These are phyloP conservation scores for Sphagnum fallax DNA, from an alignment of 228 moss, liverwort and hornwort genomes.

Conservation along the genomic window DNA sequence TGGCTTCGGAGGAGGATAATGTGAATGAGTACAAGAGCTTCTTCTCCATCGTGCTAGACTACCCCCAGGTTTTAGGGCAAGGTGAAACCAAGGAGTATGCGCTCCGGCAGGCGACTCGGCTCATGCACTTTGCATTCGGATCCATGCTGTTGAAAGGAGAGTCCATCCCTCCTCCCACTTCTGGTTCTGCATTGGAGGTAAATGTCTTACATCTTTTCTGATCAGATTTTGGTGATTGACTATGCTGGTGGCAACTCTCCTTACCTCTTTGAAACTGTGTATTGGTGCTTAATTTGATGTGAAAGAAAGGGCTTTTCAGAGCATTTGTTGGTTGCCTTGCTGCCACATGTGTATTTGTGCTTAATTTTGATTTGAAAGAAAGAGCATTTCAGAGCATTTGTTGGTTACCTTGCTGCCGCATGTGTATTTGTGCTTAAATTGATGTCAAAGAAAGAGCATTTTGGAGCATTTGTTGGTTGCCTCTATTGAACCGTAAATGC, in stretches of 20 bases:
- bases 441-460: background rate
- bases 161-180: constrained; percentile 23
- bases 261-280: background rate
- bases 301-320: background rate
- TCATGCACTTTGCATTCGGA: constrained; percentile 45
- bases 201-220: background rate
- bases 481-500: background rate
- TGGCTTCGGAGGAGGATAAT: constrained; percentile 45
- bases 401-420: background rate
- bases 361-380: too few species aligned
- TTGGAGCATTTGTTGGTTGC: background rate
- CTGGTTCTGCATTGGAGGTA: constrained; percentile 42
- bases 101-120: constrained; percentile 20
- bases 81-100: constrained; percentile 45
- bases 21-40: constrained; percentile 37
- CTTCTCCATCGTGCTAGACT: constrained; percentile 44
- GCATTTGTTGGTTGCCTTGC: background rate
- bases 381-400: background rate
- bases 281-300: too few species aligned
- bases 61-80: constrained; percentile 39
- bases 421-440: too few species aligned
- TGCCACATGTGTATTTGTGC: too few species aligned
- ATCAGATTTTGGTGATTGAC: background rate
- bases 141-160: constrained; percentile 42
- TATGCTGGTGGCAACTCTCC: background rate